Evolutionary conservation across 1,284 basidiomycete species (phyloP).

Genomic region (Austroboletus novae-zelandiae): DNA sequence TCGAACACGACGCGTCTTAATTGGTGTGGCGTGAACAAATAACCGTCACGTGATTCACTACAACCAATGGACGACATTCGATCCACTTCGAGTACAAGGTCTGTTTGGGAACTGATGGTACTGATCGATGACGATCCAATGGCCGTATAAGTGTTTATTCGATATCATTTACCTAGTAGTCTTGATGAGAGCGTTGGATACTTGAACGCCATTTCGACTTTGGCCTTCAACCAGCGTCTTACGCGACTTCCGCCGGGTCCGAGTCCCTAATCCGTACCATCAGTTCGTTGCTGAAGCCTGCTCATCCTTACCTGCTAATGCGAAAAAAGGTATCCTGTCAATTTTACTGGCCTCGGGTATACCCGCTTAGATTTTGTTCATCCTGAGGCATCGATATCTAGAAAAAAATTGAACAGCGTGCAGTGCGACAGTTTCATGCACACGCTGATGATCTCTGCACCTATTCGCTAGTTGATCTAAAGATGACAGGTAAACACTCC

Average conservation of each 20-base stretch:
- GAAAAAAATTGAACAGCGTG: background rate
- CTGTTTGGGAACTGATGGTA: too few species aligned
- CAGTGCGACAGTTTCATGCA: background rate
- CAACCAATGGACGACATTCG: conserved; percentile 9
- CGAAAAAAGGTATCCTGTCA: too few species aligned
- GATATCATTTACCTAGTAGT: too few species aligned
- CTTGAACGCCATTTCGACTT: too few species aligned
- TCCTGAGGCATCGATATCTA: background rate
- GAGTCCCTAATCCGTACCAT: too few species aligned
- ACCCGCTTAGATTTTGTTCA: background rate
- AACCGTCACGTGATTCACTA: conserved; percentile 6
- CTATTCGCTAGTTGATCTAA: background rate
- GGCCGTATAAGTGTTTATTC: too few species aligned
- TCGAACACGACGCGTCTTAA: conserved; percentile 26
- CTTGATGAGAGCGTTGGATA: too few species aligned
- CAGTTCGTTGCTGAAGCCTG: too few species aligned
- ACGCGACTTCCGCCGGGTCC: too few species aligned
- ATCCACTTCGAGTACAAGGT: background rate
- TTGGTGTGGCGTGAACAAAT: conserved; percentile 11
- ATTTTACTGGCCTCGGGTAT: background rate
- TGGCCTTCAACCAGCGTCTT: too few species aligned
- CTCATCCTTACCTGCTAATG: too few species aligned
- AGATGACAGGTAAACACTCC: conserved; percentile 55
- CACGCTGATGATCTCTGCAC: background rate
- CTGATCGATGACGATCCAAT: too few species aligned